Base-by-base conservation (phyloP, 768 basidiomycete genomes). In the Rhodocollybia butyracea region DNA sequence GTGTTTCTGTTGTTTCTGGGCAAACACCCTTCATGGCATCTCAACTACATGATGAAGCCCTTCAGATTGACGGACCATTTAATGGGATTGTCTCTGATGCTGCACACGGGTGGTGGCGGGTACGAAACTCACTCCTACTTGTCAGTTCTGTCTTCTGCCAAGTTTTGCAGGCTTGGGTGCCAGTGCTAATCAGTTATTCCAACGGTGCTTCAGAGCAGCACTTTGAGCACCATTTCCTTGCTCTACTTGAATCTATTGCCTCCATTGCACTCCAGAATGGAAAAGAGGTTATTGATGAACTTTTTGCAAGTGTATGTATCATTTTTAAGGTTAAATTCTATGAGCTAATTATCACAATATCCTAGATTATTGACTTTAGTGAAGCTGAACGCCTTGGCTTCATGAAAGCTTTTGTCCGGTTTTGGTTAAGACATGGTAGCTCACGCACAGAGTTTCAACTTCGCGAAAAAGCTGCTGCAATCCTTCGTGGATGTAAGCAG, bases 361-460 rank as follows among this genome's bases (percentile, higher is more conserved):
- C 26, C 3, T 31, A 73, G 71, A 59, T 73, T 1, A 62, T 74
- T 46, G 70, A 73, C 55, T 72, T 70, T 48, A 71, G 71, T 54
- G 61, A 69, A 39, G 71, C 73, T 1, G 63, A 74, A 45, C 60
- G 66, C 0, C n/a, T 24, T 3, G 71, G 71, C 1, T 73, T 68
- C 52, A 65, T 65, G 8, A 12, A 40, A 1, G 70, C 68, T 2
- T 73, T 66, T 51, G 47, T 68, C n/a, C 46, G 46, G 2, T 69
- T 68, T 43, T 66, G 64, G 61, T 31, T 21, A 3, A n/a, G 32
- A 22, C 57, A 41, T 3, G 27, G n/a, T 19, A 39, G 57, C 13
- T 8, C 30, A 2, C 55, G 61, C 1, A 45, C 50, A 0, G 53
- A 32, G 1, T 50, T 51, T 3, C 53, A 63, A 22, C 61, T 67